Percentiles rank a stretch among this genome's conserved stretches.
These are phyloP conservation scores for Lactarius psammicola DNA, from an alignment of 768 basidiomycete species.

Conservation along the genomic window DNA sequence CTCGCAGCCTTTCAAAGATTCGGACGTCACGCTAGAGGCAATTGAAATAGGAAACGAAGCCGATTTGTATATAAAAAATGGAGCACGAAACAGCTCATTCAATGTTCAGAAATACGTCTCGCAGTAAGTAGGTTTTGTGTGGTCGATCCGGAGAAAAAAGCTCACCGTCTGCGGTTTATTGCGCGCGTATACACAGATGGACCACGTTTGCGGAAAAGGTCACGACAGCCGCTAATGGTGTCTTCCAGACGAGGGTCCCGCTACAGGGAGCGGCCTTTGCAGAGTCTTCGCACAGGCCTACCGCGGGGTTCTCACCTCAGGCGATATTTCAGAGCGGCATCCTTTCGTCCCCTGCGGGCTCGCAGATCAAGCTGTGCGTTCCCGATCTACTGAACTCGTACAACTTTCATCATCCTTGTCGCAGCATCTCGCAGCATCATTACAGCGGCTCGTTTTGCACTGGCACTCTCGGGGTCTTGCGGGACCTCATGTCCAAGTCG, in stretches of 20 bases:
- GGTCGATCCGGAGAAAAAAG: not conserved
- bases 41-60: conserved; percentile 65
- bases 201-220: conserved; percentile 50
- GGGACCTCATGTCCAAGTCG: conserved; percentile 66
- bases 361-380: conserved; percentile 48
- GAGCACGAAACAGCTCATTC: conserved; percentile 41
- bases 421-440: conserved; percentile 51
- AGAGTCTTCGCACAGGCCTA: conserved; percentile 44
- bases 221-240: conserved; percentile 38
- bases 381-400: not conserved
- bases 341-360: conserved; percentile 43
- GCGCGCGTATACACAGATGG: conserved; percentile 44
- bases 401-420: too few relatives aligned
- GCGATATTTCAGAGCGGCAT: conserved; percentile 49
- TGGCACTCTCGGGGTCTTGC: conserved; percentile 52
- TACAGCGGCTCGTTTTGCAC: conserved; percentile 62
- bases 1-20: conserved; percentile 39
- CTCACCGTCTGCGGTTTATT: not conserved
- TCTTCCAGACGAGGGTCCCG: conserved; percentile 41
- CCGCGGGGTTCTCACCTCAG: conserved; percentile 55
- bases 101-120: conserved; percentile 46
- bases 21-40: conserved; percentile 51
- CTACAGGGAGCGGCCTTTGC: conserved; percentile 54
- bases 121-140: conserved; percentile 41
- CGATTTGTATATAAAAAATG: conserved; percentile 52